phyloP scores from a whole-genome alignment of 441 rosid genomes.

The Eruca vesicaria region DNA sequence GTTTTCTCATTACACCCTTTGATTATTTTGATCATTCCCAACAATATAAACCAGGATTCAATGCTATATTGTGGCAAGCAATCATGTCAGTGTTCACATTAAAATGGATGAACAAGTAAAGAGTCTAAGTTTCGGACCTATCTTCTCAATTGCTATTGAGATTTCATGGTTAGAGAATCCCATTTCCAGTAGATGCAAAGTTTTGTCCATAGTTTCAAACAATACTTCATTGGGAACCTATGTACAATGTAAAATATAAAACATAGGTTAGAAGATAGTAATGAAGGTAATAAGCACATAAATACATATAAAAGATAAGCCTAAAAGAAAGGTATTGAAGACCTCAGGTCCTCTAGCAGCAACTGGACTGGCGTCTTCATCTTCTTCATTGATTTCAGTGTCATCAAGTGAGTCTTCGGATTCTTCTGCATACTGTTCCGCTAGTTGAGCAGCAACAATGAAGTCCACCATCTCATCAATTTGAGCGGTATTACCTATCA shows the following conservation, averaged over 20 bases:
- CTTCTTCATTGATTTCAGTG: constrained; percentile 35
- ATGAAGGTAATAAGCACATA: not conserved
- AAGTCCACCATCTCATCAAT: constrained; percentile 81
- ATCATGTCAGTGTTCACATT: constrained; percentile 6
- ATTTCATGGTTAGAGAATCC: constrained; percentile 90
- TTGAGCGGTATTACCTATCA: constrained; percentile 58
- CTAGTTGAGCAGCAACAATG: constrained; percentile 81
- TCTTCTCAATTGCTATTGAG: constrained; percentile 81
- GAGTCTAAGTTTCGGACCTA: constrained; percentile 49
- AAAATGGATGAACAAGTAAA: constrained; percentile 10
- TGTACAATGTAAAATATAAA: constrained; percentile 29
- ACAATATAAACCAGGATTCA: not conserved
- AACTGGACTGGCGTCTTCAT: constrained; percentile 38
- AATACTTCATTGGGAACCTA: constrained; percentile 73
- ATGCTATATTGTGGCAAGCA: not conserved
- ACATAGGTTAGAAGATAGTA: constrained; percentile 22
- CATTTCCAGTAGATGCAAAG: constrained; percentile 82
- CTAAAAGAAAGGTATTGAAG: constrained; percentile 13
- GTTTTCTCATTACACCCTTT: not conserved
- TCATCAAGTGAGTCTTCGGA: constrained; percentile 34
- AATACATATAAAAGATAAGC: not conserved
- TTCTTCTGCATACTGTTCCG: constrained; percentile 54
- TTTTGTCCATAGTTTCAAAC: constrained; percentile 84
- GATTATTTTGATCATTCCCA: not conserved
- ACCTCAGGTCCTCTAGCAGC: constrained; percentile 34